A percentile compares a stretch with the other conserved stretches of the same genome.
phyloP scores from a whole-genome alignment of 139 green algal species.

The Trebouxia sp. region DNA sequence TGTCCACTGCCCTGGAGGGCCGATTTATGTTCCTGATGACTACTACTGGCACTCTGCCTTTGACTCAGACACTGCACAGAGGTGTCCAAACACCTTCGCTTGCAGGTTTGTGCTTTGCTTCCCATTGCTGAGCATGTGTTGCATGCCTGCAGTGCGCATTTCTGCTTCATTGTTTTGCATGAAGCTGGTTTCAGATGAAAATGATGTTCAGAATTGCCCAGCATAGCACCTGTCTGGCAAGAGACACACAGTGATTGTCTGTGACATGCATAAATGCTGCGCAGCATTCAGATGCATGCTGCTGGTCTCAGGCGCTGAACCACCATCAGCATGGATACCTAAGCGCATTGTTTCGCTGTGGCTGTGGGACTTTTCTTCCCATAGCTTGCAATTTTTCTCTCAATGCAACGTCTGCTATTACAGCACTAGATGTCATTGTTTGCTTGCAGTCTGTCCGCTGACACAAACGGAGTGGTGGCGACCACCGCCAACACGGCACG shows the following conservation, averaged over 20 bases:
- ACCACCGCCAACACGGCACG: slow-evolving; percentile 6
- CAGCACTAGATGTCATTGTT: too few relatives aligned
- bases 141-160: not conserved
- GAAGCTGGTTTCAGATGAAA: not conserved
- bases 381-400: too few relatives aligned
- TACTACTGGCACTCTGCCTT: slow-evolving; percentile 20
- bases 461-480: not conserved
- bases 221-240: not conserved
- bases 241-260: too few relatives aligned
- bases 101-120: slow-evolving; percentile 17
- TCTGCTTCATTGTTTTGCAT: not conserved
- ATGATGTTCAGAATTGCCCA: not conserved
- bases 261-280: too few relatives aligned
- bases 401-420: too few relatives aligned
- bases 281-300: too few relatives aligned
- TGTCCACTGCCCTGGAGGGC: slow-evolving; percentile 18
- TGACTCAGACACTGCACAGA: not conserved
- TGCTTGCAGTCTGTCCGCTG: not conserved
- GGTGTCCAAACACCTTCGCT: slow-evolving; percentile 26
- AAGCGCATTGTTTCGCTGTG: too few relatives aligned
- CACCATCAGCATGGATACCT: too few relatives aligned
- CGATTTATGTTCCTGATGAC: not conserved
- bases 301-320: too few relatives aligned
- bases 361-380: too few relatives aligned
- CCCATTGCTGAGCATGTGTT: too few relatives aligned